Conservation (phyloP, 805 yeast species). For the Starmerella powellii region DNA sequence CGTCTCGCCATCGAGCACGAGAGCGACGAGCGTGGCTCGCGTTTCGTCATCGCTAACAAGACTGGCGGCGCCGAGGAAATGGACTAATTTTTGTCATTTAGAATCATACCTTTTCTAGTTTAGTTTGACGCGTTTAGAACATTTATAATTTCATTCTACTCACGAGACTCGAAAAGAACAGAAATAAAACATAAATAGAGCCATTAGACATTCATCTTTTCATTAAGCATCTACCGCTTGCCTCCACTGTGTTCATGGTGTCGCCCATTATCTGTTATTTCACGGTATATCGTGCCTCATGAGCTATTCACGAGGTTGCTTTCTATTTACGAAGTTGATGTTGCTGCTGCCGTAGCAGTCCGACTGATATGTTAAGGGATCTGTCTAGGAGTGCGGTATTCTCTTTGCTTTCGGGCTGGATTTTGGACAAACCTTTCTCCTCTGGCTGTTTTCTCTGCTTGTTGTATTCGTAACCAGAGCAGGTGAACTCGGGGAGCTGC, state of each 20-base stretch:
- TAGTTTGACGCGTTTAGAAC: slow-evolving; percentile 8
- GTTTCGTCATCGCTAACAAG: slow-evolving; percentile 29
- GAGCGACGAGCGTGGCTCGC: slow-evolving; percentile 26
- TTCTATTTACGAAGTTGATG: neutral
- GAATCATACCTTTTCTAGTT: slow-evolving; percentile 11
- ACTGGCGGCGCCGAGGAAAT: slow-evolving; percentile 29
- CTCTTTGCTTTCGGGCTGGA: neutral
- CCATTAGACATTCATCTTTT: too few relatives aligned
- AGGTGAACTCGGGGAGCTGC: slow-evolving; percentile 42
- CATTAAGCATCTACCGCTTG: too few relatives aligned
- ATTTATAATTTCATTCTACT: slow-evolving; percentile 5
- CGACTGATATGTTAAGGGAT: slow-evolving; percentile 2
- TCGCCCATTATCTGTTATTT: too few relatives aligned
- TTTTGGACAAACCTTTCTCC: too few relatives aligned
- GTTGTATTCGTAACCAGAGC: slow-evolving; percentile 47
- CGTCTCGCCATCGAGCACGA: slow-evolving; percentile 32
- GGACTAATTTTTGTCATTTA: slow-evolving; percentile 21
- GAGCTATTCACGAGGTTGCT: neutral
- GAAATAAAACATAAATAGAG: too few relatives aligned
- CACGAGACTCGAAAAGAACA: neutral
- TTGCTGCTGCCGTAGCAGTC: slow-evolving; percentile 1
- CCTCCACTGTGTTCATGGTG: too few relatives aligned
- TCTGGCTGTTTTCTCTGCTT: too few relatives aligned
- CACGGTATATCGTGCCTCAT: too few relatives aligned
- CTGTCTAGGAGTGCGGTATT: slow-evolving; percentile 1